Base-by-base conservation (phyloP, 2,329 filamentous ascomycete species). In the Trichocomaceae sp. region DNA sequence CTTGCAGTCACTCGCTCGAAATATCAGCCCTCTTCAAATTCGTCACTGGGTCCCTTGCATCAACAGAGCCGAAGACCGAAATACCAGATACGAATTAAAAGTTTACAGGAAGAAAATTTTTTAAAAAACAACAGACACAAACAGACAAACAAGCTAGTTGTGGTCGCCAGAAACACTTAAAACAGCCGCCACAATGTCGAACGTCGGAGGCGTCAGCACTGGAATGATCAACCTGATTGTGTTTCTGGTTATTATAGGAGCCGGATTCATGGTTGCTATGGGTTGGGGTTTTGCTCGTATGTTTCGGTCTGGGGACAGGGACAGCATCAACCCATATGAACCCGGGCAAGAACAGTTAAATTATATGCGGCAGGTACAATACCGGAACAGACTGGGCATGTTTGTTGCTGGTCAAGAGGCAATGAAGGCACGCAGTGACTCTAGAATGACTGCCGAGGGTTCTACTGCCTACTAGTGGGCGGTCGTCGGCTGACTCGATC, bases 321-420 rank as follows among this genome's bases (percentile, higher is more conserved):
- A 17, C 1, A 20, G 44, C 1, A 7, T 31, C 4, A 44, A 44
- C 6, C 15, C 51, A 2, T 37, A n/a, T 17, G 54, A 56, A 31
- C 54, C 54, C 0, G 26, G 35, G 8, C 54, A 44, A 5, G 50
- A 56, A 8, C 54, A 56, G 23, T 8, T 52, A 13, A 47, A 49
- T 26, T 56, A 56, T 50, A 56, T 56, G 54, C 54, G 54, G n/a
- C 48, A 51, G 39, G 54, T 56, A 22, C 54, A 50, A 31, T 56
- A 56, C 17, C 44, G 37, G 17, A 52, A 35, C 4, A 42, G 48
- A 19, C 22, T 56, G 9, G 50, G 45, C 29, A 33, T 56, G 49
- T 56, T 49, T 42, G 41, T 33, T 33, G 45, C 49, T 22, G 46
- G 49, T 20, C 49, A 33, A 12, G 50, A 56, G 20, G 44, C 48